Evolutionary conservation across 1,284 basidiomycete genomes (phyloP).

Genomic region (Puccinia polysora): DNA sequence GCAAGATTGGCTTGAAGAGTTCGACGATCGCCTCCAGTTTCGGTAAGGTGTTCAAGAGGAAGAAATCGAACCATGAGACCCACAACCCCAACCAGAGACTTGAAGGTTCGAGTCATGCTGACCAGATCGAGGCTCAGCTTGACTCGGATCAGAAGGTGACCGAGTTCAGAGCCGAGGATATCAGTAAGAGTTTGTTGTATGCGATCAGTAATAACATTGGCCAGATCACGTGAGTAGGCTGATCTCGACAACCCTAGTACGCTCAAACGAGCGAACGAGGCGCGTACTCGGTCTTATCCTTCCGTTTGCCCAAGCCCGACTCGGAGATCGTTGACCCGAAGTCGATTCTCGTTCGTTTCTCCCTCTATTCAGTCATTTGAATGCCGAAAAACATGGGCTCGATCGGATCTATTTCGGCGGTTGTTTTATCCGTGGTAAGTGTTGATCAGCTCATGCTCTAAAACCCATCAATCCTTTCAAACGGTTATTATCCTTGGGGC

Average conservation of each 20-base stretch:
- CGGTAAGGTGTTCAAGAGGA: constrained; percentile 98
- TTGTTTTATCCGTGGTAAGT: constrained; percentile 90
- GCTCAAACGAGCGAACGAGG: too few relatives aligned
- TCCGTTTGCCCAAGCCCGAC: too few relatives aligned
- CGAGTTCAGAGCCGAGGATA: constrained; percentile 84
- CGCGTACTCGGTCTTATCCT: too few relatives aligned
- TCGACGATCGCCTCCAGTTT: constrained; percentile 97
- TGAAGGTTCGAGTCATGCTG: too few relatives aligned
- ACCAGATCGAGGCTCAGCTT: too few relatives aligned
- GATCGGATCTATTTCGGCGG: constrained; percentile 99
- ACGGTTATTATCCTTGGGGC: too few relatives aligned
- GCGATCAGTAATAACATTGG: constrained; percentile 99
- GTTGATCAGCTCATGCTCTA: background rate
- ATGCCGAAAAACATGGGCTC: constrained; percentile 95
- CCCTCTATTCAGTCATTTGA: constrained; percentile 74
- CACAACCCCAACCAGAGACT: too few relatives aligned
- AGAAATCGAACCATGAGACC: too few relatives aligned
- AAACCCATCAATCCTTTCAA: constrained; percentile 3
- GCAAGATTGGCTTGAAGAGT: constrained; percentile 88
- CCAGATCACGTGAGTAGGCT: constrained; percentile 97
- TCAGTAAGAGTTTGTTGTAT: constrained; percentile 80
- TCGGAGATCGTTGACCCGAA: too few relatives aligned
- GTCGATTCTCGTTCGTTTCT: background rate
- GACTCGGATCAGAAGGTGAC: constrained; percentile 66
- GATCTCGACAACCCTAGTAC: too few relatives aligned